A percentile compares a stretch with the other conserved stretches of the same genome.
phyloP scores from a whole-genome alignment of 2,329 filamentous ascomycete species.

The Tolypocladium amazonense region DNA sequence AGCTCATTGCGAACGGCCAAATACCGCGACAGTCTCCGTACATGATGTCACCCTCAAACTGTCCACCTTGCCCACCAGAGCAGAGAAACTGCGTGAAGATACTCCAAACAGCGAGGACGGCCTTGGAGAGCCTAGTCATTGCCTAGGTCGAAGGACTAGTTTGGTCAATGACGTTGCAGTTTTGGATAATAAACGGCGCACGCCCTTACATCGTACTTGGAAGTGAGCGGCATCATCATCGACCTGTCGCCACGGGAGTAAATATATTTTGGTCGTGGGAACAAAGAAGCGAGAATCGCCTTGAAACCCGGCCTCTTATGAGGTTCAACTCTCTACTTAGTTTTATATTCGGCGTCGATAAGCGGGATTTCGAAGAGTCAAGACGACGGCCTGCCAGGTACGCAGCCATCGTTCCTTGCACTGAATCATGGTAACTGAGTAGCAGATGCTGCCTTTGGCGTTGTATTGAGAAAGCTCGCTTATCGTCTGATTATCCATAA shows the following conservation, averaged over 20 bases:
- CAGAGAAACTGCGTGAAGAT: slow-evolving; percentile 36
- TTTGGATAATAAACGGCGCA: not conserved
- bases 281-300: not conserved
- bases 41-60: slow-evolving; percentile 11
- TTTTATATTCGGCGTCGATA: not conserved
- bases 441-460: not conserved
- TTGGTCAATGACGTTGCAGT: not conserved
- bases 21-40: slow-evolving; percentile 12
- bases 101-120: slow-evolving; percentile 41
- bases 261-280: not conserved
- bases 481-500: too few species aligned
- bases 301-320: not conserved
- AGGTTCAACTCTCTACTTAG: not conserved
- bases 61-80: slow-evolving; percentile 18
- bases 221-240: not conserved
- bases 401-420: not conserved
- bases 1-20: slow-evolving; percentile 28
- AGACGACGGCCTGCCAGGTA: not conserved
- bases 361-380: not conserved
- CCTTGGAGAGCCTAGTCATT: slow-evolving; percentile 45
- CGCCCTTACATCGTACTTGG: not conserved
- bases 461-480: not conserved
- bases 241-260: not conserved
- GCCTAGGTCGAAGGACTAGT: slow-evolving; percentile 17
- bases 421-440: too few species aligned